Conservation (phyloP, 805 yeast genomes). For the Metschnikowia colocasiae region DNA sequence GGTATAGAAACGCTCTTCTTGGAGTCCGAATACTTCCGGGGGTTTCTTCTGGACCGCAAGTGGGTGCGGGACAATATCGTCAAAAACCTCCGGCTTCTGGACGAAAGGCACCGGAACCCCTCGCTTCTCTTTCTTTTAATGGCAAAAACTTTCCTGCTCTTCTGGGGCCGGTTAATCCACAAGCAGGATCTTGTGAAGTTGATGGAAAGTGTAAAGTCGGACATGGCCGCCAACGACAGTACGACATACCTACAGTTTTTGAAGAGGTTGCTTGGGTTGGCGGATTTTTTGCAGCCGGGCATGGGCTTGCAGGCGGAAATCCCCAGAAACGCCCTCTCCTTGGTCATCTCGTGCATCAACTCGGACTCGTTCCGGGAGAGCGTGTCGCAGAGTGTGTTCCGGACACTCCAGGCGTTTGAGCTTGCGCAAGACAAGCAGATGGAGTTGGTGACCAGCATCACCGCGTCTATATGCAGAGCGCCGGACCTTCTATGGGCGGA, state of each 20-base stretch:
- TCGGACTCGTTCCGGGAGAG: background rate
- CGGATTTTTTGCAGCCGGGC: background rate
- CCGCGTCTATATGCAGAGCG: background rate
- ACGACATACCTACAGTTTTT: background rate
- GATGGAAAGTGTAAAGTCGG: background rate
- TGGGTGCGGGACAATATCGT: constrained; percentile 1
- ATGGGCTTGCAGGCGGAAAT: background rate
- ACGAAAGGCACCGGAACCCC: background rate
- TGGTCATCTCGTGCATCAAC: background rate
- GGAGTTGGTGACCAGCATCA: background rate
- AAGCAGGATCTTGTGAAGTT: constrained; percentile 1
- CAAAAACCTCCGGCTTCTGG: background rate
- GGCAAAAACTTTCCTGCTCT: background rate
- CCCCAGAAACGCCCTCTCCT: background rate
- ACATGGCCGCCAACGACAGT: background rate
- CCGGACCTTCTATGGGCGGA: background rate
- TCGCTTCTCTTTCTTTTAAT: background rate
- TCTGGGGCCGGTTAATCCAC: background rate
- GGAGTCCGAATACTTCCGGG: background rate
- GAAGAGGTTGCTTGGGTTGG: background rate
- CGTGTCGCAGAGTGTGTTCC: background rate
- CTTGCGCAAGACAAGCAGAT: background rate
- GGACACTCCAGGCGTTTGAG: background rate
- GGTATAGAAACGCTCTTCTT: background rate
- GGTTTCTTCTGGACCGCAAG: background rate